These are phyloP conservation scores for Seiridium unicorne DNA, from an alignment of 2,329 filamentous ascomycete genomes.

Conservation along the genomic window DNA sequence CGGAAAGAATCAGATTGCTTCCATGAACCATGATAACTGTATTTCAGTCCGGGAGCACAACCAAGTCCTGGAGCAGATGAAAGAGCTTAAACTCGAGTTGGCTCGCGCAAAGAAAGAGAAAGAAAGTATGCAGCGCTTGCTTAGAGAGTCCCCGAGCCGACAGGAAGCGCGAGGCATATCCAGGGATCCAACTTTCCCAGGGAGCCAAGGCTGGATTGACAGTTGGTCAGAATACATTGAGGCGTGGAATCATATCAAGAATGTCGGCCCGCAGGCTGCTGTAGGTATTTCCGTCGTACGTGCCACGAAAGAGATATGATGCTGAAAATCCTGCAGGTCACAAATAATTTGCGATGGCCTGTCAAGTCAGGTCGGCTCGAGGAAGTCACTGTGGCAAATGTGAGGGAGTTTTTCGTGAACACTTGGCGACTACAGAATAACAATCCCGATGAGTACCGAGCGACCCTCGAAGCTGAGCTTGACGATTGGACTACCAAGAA, in stretches of 20 bases:
- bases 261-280: neutral
- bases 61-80: neutral
- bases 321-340: neutral
- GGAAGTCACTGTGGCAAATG: neutral
- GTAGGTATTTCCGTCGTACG: neutral
- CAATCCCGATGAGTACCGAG: neutral
- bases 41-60: neutral
- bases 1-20: neutral
- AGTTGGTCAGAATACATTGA: neutral
- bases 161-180: neutral
- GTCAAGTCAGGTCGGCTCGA: neutral
- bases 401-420: neutral
- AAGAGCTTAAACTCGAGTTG: neutral
- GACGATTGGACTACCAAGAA: neutral
- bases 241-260: neutral
- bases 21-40: neutral
- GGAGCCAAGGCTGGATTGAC: neutral
- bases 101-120: neutral
- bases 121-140: neutral
- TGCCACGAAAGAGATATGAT: neutral
- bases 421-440: neutral
- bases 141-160: neutral
- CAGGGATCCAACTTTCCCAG: neutral
- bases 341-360: neutral
- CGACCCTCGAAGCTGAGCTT: neutral